Evolutionary conservation across 2,329 filamentous ascomycete genomes (phyloP), one percentile per base, ranked within the genome.

Genomic region (Moelleriella libera): DNA sequence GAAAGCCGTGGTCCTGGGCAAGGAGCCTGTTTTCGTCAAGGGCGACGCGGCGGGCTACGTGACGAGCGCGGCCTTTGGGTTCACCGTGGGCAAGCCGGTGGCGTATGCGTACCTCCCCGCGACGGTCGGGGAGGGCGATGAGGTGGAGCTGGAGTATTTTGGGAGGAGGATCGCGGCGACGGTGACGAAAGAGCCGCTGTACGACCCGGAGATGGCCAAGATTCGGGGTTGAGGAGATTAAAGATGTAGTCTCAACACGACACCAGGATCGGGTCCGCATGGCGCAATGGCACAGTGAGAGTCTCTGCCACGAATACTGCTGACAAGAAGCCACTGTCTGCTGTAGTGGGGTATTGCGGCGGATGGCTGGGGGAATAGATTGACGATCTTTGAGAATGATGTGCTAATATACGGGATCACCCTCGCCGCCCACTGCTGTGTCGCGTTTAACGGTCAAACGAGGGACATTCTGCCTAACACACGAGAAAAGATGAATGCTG

Each of bases 101-200:
- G 78, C 75, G 0, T 81, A 75, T 56, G 71, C 76, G 0, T 79
- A 75, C 63, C 59, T 82, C 10, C 76, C 76, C 0, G 64, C 58
- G 9, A 54, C 53, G 2, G 55, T 79, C 2, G 49, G 47, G 0
- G 69, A 75, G 42, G 76, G 76, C 0, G 65, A 70, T 3, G 48
- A 53, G 0, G 74, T 82, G 0, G 75, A 80, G 55, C 67, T 82
- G 48, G 76, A 80, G 53, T 82, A 82, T 55, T 82, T 82, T 58
- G 75, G 76, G 5, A 63, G 60, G 49, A 64, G 66, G 9, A 70
- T 80, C 46, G 53, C 54, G 45, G 78, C 78, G 0, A 80, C 75
- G 3, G 71, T 82, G 1, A 61, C 64, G 0, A 51, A 62, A 1
- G 75, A 78, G 44, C 70, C 75, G 1, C 41, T 57, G 6, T 55